Evolutionary conservation across 352 stramenopile species (phyloP), one percentile per base, ranked within the genome.

Genomic region (Halophytophthora polymorphica): DNA sequence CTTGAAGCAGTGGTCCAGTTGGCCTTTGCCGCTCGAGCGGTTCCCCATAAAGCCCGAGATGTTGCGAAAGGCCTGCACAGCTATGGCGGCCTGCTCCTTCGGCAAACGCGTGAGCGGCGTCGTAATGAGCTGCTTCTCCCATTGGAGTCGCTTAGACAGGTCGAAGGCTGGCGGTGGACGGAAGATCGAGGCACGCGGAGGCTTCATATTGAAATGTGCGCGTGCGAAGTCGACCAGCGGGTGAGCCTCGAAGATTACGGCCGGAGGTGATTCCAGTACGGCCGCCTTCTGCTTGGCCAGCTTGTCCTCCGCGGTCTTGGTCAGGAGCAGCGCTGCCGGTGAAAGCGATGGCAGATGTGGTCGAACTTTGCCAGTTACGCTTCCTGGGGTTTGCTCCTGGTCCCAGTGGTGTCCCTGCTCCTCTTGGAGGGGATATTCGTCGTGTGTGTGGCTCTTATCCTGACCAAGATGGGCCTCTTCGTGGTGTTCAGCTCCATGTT

Each of bases 11-110:
- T 93, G 80, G 42, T 84, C 76, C 34, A 81, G 64, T 33, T 80
- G 60, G 6, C 65, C 70, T 38, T 90, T 90, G 15, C 71, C 69
- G 40, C 64, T 82, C 23, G 65, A 61, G 17, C 77, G 73, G 37
- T 89, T 88, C 28, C 80, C 83, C 78, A 90, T 90, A 46, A 88
- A 90, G 0, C 80, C 77, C 2, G 79, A 83, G 29, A 93, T 73
- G 48, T 91, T 93, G 43, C 73, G 66, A 49, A 88, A 90, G 1
- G 73, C 67, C 56, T 91, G 79, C 0, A 91, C 33, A 21, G 79
- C 77, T 5, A 88, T 63, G 19, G 61, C 61, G 0, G 55, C 40
- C 34, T 90, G 67, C 3, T 83, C 68, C 23, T 68, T 71, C 2
- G 63, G 54, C 14, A 85, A 52, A 19, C 70, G 58, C 1, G 74